A percentile compares a stretch with the other conserved stretches of the same genome.
These are phyloP conservation scores for Graphilbum fragrans DNA, from an alignment of 2,329 filamentous ascomycete genomes.

Conservation along the genomic window DNA sequence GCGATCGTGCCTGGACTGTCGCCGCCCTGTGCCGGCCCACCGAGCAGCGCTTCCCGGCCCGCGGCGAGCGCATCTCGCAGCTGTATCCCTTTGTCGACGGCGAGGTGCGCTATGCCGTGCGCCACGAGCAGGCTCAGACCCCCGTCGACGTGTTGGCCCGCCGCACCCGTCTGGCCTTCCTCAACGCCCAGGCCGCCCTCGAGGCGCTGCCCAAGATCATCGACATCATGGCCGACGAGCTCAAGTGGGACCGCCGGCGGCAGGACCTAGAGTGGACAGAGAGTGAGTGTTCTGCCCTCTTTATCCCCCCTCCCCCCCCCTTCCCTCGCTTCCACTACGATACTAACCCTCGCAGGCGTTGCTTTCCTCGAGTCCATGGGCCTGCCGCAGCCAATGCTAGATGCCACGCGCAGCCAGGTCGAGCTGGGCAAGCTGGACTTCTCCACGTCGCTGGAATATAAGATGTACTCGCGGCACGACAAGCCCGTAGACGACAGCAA, in stretches of 20 bases:
- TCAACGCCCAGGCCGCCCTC: constrained; percentile 83
- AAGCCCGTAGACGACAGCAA: constrained; percentile 29
- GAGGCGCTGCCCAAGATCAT: constrained; percentile 78
- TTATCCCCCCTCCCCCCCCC: no score
- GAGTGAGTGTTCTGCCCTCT: constrained; percentile 17
- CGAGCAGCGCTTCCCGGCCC: constrained; percentile 66
- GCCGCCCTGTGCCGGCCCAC: constrained; percentile 69
- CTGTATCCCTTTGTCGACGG: constrained; percentile 89
- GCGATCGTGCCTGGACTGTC: constrained; percentile 86
- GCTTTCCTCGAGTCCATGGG: constrained; percentile 53
- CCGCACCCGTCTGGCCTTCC: constrained; percentile 73
- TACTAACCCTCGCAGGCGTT: constrained; percentile 23
- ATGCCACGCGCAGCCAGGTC: constrained; percentile 45
- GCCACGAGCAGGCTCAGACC: constrained; percentile 85
- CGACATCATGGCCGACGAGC: constrained; percentile 77
- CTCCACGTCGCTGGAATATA: constrained; percentile 43
- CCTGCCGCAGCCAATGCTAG: constrained; percentile 44
- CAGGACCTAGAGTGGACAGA: constrained; percentile 74
- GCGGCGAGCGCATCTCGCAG: constrained; percentile 66
- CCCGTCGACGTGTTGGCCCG: constrained; percentile 80
- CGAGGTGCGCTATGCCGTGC: constrained; percentile 77
- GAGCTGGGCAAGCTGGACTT: constrained; percentile 48
- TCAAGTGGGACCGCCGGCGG: constrained; percentile 62
- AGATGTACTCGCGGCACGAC: constrained; percentile 50
- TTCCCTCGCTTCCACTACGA: not conserved